Evolutionary conservation across 139 green algal species (phyloP).

Genomic region (Tetradesmus obliquus): DNA sequence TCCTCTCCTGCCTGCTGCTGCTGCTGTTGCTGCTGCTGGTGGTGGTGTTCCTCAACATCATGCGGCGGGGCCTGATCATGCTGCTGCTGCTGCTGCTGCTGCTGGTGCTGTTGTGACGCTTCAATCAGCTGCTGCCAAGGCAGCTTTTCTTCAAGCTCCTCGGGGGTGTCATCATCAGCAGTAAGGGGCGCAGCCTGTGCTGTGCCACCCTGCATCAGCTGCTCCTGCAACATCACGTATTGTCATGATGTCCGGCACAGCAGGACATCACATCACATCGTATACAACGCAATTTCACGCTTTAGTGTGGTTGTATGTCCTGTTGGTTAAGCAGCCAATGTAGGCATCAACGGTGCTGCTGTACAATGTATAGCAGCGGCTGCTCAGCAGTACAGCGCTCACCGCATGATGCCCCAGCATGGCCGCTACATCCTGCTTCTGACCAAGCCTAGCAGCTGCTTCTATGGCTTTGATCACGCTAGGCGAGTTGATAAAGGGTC

Average conservation of each 20-base stretch:
- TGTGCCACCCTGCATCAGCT: not conserved
- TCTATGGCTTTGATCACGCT: not conserved
- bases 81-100: not conserved
- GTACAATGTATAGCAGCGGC: not conserved
- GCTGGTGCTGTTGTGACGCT: not conserved
- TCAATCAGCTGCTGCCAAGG: not conserved
- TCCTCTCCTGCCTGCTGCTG: not conserved
- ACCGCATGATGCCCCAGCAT: not conserved
- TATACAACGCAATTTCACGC: too few species aligned
- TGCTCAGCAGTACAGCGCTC: not conserved
- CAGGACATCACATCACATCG: not conserved
- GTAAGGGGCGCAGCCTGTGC: not conserved
- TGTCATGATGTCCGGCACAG: not conserved
- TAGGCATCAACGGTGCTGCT: not conserved
- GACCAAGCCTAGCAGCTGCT: not conserved
- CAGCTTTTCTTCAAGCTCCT: not conserved
- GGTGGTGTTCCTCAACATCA: not conserved
- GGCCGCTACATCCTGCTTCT: not conserved
- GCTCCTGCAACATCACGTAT: not conserved
- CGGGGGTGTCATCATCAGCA: not conserved
- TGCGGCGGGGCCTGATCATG: not conserved
- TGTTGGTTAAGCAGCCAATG: not conserved
- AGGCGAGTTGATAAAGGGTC: not conserved
- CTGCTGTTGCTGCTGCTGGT: not conserved
- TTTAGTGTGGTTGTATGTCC: not conserved